Conservation (phyloP, 73 alveolate species). For the Durusdinium trenchii region DNA sequence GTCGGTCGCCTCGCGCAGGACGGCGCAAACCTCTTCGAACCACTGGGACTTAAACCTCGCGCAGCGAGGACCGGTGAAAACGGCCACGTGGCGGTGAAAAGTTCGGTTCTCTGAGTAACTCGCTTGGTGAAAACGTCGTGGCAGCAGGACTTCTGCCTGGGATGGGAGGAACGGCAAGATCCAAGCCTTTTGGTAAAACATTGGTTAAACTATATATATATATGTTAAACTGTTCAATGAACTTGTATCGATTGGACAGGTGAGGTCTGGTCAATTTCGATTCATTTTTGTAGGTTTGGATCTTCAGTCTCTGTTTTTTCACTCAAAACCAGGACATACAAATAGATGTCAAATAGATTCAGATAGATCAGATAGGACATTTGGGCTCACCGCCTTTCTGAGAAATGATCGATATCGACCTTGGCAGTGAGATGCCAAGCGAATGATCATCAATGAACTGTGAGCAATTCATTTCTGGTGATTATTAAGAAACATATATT, state of each 20-base stretch:
- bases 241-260: too few species aligned
- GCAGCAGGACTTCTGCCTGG: constrained; percentile 75
- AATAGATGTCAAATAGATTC: too few species aligned
- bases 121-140: constrained; percentile 68
- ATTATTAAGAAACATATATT: neutral
- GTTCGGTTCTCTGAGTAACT: neutral
- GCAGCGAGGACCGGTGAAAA: neutral
- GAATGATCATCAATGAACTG: neutral
- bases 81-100: neutral
- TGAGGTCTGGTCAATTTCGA: too few species aligned
- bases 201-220: too few species aligned
- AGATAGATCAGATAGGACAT: neutral
- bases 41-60: constrained; percentile 87
- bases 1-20: constrained; percentile 50
- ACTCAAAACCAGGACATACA: too few species aligned
- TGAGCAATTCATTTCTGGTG: neutral
- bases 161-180: too few species aligned
- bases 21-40: constrained; percentile 86
- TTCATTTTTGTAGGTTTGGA: too few species aligned
- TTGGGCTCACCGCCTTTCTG: constrained; percentile 35
- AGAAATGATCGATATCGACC: constrained; percentile 82
- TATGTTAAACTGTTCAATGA: too few species aligned
- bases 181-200: too few species aligned
- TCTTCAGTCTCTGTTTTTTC: too few species aligned
- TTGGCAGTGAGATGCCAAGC: neutral